A percentile compares a stretch with the other conserved stretches of the same genome.
Evolutionary conservation across 2,329 filamentous ascomycete genomes (phyloP).

Genomic region (Paracamarosporium sp.): DNA sequence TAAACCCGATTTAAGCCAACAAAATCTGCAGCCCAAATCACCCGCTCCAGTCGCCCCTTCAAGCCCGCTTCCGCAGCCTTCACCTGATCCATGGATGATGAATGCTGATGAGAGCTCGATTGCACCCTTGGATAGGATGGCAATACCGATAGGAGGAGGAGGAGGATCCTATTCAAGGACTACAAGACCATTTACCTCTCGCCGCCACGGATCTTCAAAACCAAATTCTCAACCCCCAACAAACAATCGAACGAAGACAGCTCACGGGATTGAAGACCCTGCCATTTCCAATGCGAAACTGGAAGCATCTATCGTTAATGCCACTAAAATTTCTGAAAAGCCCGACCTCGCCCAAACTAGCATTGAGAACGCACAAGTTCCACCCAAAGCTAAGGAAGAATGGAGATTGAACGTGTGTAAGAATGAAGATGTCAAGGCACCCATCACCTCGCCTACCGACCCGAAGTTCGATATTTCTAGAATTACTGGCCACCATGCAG

Average conservation of each 20-base stretch:
- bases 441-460: slow-evolving; percentile 17
- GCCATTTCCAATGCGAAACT: not conserved
- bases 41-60: slow-evolving; percentile 25
- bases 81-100: slow-evolving; percentile 41
- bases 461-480: slow-evolving; percentile 30
- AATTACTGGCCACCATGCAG: slow-evolving; percentile 30
- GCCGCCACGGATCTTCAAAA: slow-evolving; percentile 25
- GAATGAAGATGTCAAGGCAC: not conserved
- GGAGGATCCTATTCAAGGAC: slow-evolving; percentile 31
- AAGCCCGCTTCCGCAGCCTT: slow-evolving; percentile 40
- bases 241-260: not conserved
- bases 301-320: not conserved
- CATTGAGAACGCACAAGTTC: slow-evolving; percentile 7
- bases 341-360: slow-evolving; percentile 4
- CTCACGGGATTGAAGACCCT: slow-evolving; percentile 1
- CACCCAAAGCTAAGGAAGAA: slow-evolving; percentile 5
- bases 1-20: slow-evolving; percentile 23
- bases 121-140: slow-evolving; percentile 39
- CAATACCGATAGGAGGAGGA: slow-evolving; percentile 37
- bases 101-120: slow-evolving; percentile 36
- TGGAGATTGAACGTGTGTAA: not conserved
- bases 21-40: slow-evolving; percentile 29
- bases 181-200: slow-evolving; percentile 27
- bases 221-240: slow-evolving; percentile 15
- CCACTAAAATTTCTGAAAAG: slow-evolving; percentile 8